Conservation (phyloP, 768 basidiomycete genomes). For the Ramaria rubella region DNA sequence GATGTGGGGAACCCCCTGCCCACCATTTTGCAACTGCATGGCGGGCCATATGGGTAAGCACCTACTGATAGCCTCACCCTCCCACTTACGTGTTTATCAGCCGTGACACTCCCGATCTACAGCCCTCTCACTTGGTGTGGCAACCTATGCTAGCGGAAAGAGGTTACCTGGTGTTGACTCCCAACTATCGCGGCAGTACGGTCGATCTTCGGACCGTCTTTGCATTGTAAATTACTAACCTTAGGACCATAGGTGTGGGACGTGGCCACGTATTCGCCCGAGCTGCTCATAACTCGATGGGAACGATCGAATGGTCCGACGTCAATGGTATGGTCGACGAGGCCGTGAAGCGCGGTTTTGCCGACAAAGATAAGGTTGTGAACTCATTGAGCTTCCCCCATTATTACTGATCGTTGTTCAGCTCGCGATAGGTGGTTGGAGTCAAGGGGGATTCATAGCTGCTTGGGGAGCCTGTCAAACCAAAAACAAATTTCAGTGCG, state of each 20-base stretch:
- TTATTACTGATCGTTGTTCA: background rate
- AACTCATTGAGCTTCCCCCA: background rate
- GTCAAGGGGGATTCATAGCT: slow-evolving; percentile 13
- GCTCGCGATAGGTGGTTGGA: slow-evolving; percentile 14
- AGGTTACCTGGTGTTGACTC: slow-evolving; percentile 9
- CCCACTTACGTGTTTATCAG: background rate
- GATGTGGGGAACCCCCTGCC: slow-evolving; percentile 9
- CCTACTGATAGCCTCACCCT: background rate
- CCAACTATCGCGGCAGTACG: slow-evolving; percentile 15
- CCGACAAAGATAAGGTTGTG: slow-evolving; percentile 6
- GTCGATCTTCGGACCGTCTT: background rate
- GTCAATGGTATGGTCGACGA: slow-evolving; percentile 12
- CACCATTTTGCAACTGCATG: slow-evolving; percentile 11
- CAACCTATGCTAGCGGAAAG: background rate
- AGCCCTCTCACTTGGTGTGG: background rate
- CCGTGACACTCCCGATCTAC: slow-evolving; percentile 8
- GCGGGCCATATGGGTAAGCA: slow-evolving; percentile 11
- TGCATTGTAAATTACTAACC: background rate
- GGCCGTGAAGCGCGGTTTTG: slow-evolving; percentile 11
- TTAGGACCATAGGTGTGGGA: slow-evolving; percentile 4
- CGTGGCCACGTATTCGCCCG: slow-evolving; percentile 12
- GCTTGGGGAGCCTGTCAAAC: slow-evolving; percentile 14
- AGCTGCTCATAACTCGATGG: slow-evolving; percentile 8
- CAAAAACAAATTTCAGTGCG: slow-evolving; percentile 12
- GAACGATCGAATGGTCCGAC: slow-evolving; percentile 15